These are phyloP conservation scores for Parastagonospora avenae DNA, from an alignment of 2,329 filamentous ascomycete species.

Conservation along the genomic window DNA sequence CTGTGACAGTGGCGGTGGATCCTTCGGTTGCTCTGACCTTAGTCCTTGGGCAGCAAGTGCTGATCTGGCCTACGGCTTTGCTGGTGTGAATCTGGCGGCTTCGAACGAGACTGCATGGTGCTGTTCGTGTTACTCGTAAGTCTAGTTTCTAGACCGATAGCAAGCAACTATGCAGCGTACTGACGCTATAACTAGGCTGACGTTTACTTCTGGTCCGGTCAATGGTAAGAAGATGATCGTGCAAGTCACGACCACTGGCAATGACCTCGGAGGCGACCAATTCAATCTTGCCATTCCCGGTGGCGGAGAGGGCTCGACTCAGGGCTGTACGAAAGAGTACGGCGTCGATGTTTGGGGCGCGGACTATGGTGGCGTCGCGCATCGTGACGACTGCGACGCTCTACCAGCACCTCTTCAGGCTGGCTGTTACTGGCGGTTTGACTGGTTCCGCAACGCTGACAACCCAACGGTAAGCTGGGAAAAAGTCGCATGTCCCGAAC, in stretches of 20 bases:
- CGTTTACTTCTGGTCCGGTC: slow-evolving; percentile 60
- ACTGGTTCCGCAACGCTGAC: slow-evolving; percentile 65
- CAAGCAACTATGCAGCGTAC: not conserved
- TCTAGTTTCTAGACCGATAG: not conserved
- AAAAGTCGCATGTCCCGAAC: slow-evolving; percentile 62
- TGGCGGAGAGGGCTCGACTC: slow-evolving; percentile 61
- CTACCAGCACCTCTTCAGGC: slow-evolving; percentile 61
- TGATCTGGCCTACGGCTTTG: slow-evolving; percentile 64
- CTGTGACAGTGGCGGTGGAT: slow-evolving; percentile 62
- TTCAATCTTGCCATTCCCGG: slow-evolving; percentile 61
- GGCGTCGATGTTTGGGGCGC: slow-evolving; percentile 59
- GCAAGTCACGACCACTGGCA: slow-evolving; percentile 66
- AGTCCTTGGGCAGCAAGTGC: slow-evolving; percentile 64
- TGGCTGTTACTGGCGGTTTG: slow-evolving; percentile 68
- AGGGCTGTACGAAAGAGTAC: slow-evolving; percentile 55
- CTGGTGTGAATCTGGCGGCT: slow-evolving; percentile 62
- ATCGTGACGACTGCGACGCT: slow-evolving; percentile 56
- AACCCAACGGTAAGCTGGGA: slow-evolving; percentile 62
- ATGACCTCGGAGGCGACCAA: slow-evolving; percentile 62
- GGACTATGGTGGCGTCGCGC: slow-evolving; percentile 63
- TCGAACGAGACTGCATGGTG: slow-evolving; percentile 63
- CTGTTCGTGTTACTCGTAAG: slow-evolving; percentile 63
- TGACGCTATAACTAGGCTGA: slow-evolving; percentile 45
- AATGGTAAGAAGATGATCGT: slow-evolving; percentile 66
- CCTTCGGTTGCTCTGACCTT: slow-evolving; percentile 60